Percentiles rank a stretch among this genome's conserved stretches.
Conservation (phyloP, 495 filamentous ascomycete genomes). For the Cetradonia linearis region DNA sequence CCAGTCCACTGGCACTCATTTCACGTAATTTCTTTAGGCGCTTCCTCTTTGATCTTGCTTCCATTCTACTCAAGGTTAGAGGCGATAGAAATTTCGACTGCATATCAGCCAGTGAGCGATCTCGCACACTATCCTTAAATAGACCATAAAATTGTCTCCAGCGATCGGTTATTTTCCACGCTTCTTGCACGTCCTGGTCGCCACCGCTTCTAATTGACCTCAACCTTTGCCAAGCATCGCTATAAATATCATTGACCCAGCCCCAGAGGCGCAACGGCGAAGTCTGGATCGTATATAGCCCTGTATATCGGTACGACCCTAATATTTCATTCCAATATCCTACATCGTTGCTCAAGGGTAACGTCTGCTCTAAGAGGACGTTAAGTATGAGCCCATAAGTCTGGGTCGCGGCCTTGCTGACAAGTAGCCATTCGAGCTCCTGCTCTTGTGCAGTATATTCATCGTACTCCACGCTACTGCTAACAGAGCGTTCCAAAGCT, state of each 20-base stretch:
- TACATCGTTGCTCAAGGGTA: constrained; percentile 72
- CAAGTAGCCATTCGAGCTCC: constrained; percentile 78
- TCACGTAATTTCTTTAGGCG: constrained; percentile 56
- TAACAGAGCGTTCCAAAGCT: constrained; percentile 28
- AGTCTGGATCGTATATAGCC: constrained; percentile 72
- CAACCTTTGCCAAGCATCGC: constrained; percentile 39
- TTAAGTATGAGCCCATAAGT: constrained; percentile 68
- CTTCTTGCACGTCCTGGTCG: constrained; percentile 16
- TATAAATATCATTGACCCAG: constrained; percentile 53
- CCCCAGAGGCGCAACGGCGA: constrained; percentile 61
- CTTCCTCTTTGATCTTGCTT: constrained; percentile 60
- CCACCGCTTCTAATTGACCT: constrained; percentile 28
- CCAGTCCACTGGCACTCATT: constrained; percentile 75
- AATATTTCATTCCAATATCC: constrained; percentile 88
- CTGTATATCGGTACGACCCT: constrained; percentile 57
- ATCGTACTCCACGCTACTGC: constrained; percentile 20
- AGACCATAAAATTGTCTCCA: constrained; percentile 74
- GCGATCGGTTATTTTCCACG: constrained; percentile 35
- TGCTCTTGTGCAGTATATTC: constrained; percentile 41
- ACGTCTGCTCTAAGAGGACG: constrained; percentile 64
- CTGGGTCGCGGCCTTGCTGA: constrained; percentile 78
- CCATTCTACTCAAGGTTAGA: constrained; percentile 55
- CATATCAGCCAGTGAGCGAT: constrained; percentile 50
- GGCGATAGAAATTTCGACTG: constrained; percentile 53
- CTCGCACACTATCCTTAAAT: constrained; percentile 58